Evolutionary conservation across 140 eudicot genomes (phyloP), one percentile per base, ranked within the genome.

Genomic region (Ambrosia hybrid): DNA sequence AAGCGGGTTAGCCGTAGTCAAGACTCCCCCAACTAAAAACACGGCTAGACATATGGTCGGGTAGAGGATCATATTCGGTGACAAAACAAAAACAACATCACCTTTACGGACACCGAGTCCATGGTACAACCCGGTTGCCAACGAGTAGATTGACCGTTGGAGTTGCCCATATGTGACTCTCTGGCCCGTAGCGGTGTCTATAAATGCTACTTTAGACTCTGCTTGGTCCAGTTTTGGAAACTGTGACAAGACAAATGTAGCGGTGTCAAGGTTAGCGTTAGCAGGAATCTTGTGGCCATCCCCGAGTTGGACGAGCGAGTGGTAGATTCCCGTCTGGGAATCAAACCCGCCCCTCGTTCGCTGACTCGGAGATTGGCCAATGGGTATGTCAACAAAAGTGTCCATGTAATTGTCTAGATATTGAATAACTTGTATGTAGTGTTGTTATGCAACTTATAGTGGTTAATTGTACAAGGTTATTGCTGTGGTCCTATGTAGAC

Each of bases 1-100:
- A 70, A 88, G 78, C 0, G 97, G 96, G 78, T 91, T 91, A 38
- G 94, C 91, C 5, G 96, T 84, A 38, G 94, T 86, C 21, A 88
- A 59, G 11, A 91, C 76, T 5, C 96, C 96, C 8, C 97, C 97
- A 0, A 84, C 63, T 13, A 87, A 74, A 36, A 91, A 79, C 51
- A 89, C 79, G 0, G 86, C 91, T 0, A 91, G 86, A 60, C 94
- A 91, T 14, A 88, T 77, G 69, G 66, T 71, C 0, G 97, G 97
- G 79, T 84, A 91, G 46, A 84, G 51, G 11, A 85, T 67, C 2
- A 94, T 81, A 74, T 91, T 91, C 5, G 94, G 91, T 3, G 94
- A 86, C 39, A 91, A 59, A 43, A 91, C 65, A 4, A 88, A 79
- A 5, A 91, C 81, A 4, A 88, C 96, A 16, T 91, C 94, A 10